Evolutionary conservation across 305 asterid genomes (phyloP).

Genomic region (Fraxinus xanthoxyloides): DNA sequence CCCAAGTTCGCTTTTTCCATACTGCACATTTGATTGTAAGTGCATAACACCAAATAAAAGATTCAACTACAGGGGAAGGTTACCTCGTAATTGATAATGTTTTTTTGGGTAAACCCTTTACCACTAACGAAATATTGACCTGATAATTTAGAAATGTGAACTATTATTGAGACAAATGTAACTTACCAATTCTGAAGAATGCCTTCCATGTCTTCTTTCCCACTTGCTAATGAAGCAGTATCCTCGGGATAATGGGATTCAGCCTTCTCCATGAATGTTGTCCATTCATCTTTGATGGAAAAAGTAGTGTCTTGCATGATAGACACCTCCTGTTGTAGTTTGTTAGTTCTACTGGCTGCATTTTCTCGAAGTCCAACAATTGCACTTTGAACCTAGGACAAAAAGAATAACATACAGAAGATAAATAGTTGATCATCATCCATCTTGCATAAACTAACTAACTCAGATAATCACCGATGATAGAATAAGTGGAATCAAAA

Average conservation of each 20-base stretch:
- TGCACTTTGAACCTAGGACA: conserved; percentile 69
- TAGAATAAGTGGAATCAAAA: not conserved
- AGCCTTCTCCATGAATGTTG: conserved; percentile 50
- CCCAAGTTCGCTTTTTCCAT: conserved; percentile 83
- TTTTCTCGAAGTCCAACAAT: conserved; percentile 74
- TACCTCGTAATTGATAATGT: not conserved
- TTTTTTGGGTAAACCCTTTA: not conserved
- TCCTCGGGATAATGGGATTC: conserved; percentile 77
- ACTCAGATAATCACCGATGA: not conserved
- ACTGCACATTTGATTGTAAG: conserved; percentile 31
- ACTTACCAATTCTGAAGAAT: conserved; percentile 76
- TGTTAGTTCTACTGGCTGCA: conserved; percentile 69
- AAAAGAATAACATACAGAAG: not conserved
- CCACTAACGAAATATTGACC: not conserved
- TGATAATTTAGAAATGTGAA: not conserved
- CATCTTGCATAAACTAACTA: not conserved
- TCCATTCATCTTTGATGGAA: conserved; percentile 73
- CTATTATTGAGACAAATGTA: not conserved
- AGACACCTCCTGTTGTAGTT: conserved; percentile 86
- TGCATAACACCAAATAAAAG: not conserved
- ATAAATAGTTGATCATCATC: not conserved
- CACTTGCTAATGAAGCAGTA: conserved; percentile 64
- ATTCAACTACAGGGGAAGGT: not conserved
- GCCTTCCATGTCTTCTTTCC: conserved; percentile 65
- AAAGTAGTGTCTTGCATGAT: conserved; percentile 70